Percentiles rank a stretch among this genome's conserved stretches.
phyloP scores from a whole-genome alignment of 2,329 filamentous ascomycete genomes.

The Delphinella strobiligena region DNA sequence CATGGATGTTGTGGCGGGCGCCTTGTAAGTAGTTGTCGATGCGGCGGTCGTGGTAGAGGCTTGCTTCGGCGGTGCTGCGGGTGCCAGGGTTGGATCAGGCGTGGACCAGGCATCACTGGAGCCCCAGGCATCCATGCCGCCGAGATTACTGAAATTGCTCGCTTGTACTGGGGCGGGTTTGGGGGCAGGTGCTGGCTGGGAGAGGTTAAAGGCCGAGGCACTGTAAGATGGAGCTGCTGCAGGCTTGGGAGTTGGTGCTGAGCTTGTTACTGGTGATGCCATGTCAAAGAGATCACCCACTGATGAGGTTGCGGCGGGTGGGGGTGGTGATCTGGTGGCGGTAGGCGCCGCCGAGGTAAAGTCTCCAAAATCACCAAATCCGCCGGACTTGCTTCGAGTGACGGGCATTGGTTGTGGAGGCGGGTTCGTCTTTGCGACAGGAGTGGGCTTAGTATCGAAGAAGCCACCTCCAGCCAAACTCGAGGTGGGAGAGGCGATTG shows the following conservation, averaged over 20 bases:
- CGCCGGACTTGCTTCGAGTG: conserved; percentile 41
- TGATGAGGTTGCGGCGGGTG: conserved; percentile 32
- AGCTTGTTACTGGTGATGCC: conserved; percentile 37
- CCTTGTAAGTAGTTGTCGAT: conserved; percentile 21
- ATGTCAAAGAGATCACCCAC: conserved; percentile 77
- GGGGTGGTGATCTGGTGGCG: conserved; percentile 28
- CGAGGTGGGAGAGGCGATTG: conserved; percentile 22
- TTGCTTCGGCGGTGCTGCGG: conserved; percentile 22
- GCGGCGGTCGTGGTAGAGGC: conserved; percentile 21
- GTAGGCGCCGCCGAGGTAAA: conserved; percentile 49
- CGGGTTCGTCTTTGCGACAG: conserved; percentile 26
- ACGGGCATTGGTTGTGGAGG: conserved; percentile 21
- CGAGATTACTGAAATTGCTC: conserved; percentile 31
- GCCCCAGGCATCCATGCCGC: conserved; percentile 68
- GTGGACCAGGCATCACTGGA: conserved; percentile 70
- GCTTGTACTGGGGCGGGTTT: conserved; percentile 21
- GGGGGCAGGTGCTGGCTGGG: conserved; percentile 32
- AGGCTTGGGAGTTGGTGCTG: conserved; percentile 24
- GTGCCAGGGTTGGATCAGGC: conserved; percentile 38
- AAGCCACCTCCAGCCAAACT: conserved; percentile 61
- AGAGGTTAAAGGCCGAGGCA: conserved; percentile 74
- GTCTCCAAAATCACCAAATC: conserved; percentile 37
- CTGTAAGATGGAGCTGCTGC: conserved; percentile 24
- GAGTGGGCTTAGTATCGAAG: conserved; percentile 55
- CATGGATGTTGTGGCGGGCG: conserved; percentile 30